phyloP scores from a whole-genome alignment of 352 stramenopile genomes.

The Globisporangium nunn region DNA sequence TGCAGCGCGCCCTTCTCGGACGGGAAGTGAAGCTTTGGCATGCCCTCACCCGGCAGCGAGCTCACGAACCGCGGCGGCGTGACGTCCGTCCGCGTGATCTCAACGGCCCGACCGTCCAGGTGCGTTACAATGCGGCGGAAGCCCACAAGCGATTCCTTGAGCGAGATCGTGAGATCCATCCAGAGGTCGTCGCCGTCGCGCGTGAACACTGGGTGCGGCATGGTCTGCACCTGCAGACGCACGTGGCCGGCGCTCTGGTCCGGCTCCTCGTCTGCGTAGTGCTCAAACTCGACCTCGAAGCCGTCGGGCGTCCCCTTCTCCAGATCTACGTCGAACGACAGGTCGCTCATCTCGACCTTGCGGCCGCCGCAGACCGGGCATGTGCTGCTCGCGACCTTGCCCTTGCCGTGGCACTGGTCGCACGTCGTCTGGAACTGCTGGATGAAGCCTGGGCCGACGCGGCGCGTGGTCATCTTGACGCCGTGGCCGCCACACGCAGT shows the following conservation, averaged over 20 bases:
- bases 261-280: constrained; percentile 84
- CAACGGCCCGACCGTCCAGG: constrained; percentile 90
- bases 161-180: constrained; percentile 92
- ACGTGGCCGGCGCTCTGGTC: constrained; percentile 91
- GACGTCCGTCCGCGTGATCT: constrained; percentile 80
- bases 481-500: constrained; percentile 92
- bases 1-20: constrained; percentile 86
- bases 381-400: constrained; percentile 89
- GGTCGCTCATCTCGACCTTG: constrained; percentile 90
- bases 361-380: constrained; percentile 82
- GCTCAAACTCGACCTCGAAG: constrained; percentile 92
- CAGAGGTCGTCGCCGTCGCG: constrained; percentile 93
- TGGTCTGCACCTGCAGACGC: constrained; percentile 87
- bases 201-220: constrained; percentile 83
- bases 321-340: constrained; percentile 94
- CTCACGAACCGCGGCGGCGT: constrained; percentile 91
- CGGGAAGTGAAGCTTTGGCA: constrained; percentile 90
- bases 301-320: constrained; percentile 91
- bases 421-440: constrained; percentile 88
- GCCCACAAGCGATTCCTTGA: constrained; percentile 93
- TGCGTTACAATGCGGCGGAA: constrained; percentile 91
- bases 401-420: constrained; percentile 89
- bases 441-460: constrained; percentile 69
- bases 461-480: constrained; percentile 83
- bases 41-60: constrained; percentile 89